Base-by-base conservation (phyloP, 352 stramenopile genomes). In the Phytophthora cajani region DNA sequence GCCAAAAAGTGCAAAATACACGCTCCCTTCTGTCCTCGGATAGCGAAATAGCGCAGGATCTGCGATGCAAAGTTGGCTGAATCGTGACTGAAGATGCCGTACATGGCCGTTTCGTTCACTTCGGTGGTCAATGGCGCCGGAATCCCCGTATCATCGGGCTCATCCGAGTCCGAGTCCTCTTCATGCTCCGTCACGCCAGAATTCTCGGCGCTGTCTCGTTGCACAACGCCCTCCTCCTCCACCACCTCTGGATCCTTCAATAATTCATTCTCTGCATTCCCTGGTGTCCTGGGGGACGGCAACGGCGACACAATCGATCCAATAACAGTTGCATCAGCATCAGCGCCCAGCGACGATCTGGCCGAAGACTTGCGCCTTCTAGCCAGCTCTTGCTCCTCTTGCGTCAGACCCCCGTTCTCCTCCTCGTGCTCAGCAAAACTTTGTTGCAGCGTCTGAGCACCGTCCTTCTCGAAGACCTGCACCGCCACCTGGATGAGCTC, bases 61-160 rank as follows among this genome's bases (percentile, higher is more conserved):
- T 96, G 87, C 56, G 85, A 90, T 23, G 84, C 83, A 59, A 93
- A 93, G 61, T 87, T 93, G 61, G 87, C 87, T 47, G 84, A 90
- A 62, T 91, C 82, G n/a, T 82, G 77, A 65, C 83, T 89, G 67
- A 91, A 91, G 58, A 94, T 88, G 19, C 84, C 84, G 40, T 89
- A 86, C 64, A 82, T 75, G 19, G 73, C 77, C 9, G 62, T 79
- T 51, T 85, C 74, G 19, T 79, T 76, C n/a, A 87, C 72, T 10
- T 75, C 71, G 1, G 78, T 81, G 14, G 72, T 75, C 30, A 82
- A 30, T 2, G 74, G 72, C 10, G 75, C 72, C 7, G 74, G 79
- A 38, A 85, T 79, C 1, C 74, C 62, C 8, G 73, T 68, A 5
- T 80, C 78, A 25, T 83, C 73, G 2, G 67, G 62, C 21, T 77